Conservation (phyloP, 2,329 filamentous ascomycete genomes). For the Diaporthe sp. region DNA sequence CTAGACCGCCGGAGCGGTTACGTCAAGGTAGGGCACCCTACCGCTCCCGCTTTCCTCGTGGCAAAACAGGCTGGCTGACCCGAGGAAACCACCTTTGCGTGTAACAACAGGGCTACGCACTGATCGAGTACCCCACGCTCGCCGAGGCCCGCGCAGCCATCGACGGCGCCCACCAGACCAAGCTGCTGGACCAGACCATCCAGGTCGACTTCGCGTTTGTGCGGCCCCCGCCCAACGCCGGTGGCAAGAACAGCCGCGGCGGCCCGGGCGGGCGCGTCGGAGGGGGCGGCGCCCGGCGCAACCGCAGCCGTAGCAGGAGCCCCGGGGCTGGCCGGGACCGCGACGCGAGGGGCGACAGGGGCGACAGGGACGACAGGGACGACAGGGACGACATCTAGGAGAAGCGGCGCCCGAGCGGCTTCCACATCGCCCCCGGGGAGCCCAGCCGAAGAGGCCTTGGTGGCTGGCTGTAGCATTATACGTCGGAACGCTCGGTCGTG, state of each 20-base stretch:
- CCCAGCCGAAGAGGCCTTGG: not conserved
- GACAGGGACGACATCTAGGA: slow-evolving; percentile 24
- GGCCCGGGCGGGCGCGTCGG: slow-evolving; percentile 51
- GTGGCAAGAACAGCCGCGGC: slow-evolving; percentile 42
- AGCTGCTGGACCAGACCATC: slow-evolving; percentile 84
- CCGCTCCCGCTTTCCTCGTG: no score
- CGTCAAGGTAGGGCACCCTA: slow-evolving; percentile 76
- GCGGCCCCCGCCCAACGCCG: slow-evolving; percentile 75
- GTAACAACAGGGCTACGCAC: slow-evolving; percentile 75
- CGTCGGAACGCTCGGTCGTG: not conserved
- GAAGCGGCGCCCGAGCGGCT: not conserved
- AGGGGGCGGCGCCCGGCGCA: slow-evolving; percentile 54
- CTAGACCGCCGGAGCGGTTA: slow-evolving; percentile 85
- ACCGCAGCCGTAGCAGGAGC: slow-evolving; percentile 60
- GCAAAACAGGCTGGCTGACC: slow-evolving; percentile 26
- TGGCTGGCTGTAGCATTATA: not conserved
- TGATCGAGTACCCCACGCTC: slow-evolving; percentile 86
- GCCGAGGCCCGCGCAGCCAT: slow-evolving; percentile 85
- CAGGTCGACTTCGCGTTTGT: slow-evolving; percentile 89
- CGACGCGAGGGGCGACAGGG: slow-evolving; percentile 23
- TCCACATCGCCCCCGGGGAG: not conserved
- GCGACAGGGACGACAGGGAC: slow-evolving; percentile 15
- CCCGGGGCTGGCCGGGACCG: slow-evolving; percentile 47
- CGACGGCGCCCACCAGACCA: slow-evolving; percentile 79
- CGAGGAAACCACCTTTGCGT: not conserved